phyloP scores from a whole-genome alignment of 1,139 yeast species.

The Yamadazyma pseudoaaseri region DNA sequence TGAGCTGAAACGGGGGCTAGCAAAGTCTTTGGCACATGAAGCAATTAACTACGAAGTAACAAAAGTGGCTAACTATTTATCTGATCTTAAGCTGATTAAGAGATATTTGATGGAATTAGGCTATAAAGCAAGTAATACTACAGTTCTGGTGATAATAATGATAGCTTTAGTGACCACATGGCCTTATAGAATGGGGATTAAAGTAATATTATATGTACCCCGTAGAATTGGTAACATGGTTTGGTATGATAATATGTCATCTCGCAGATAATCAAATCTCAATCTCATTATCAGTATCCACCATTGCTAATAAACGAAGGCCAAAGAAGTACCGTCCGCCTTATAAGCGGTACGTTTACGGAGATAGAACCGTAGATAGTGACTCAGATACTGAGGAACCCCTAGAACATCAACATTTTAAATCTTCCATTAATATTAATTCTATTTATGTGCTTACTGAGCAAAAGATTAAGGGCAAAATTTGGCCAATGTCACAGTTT shows the following conservation, averaged over 20 bases:
- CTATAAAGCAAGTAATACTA: not conserved
- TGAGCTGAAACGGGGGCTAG: not conserved
- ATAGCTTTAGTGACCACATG: not conserved
- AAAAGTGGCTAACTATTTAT: not conserved
- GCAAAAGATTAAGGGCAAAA: slow-evolving; percentile 20
- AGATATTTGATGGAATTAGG: no score
- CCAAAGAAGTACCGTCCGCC: slow-evolving; percentile 80
- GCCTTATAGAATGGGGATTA: not conserved
- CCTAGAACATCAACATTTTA: slow-evolving; percentile 22
- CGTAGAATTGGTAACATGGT: not conserved
- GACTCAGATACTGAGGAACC: slow-evolving; percentile 33
- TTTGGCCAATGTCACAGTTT: slow-evolving; percentile 47
- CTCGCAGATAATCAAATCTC: no score
- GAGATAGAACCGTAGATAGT: slow-evolving; percentile 40
- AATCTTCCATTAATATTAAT: slow-evolving; percentile 28
- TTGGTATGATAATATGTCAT: no score
- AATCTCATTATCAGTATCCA: no score
- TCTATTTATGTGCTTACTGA: slow-evolving; percentile 39
- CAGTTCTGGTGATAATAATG: not conserved
- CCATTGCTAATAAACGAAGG: slow-evolving; percentile 81
- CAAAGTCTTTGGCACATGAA: not conserved
- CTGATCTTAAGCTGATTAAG: not conserved
- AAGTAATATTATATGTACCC: not conserved
- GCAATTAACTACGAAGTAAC: not conserved
- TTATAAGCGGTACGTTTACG: slow-evolving; percentile 74